phyloP scores from a whole-genome alignment of 1,139 yeast species.

The Sporopachydermia cereana region DNA sequence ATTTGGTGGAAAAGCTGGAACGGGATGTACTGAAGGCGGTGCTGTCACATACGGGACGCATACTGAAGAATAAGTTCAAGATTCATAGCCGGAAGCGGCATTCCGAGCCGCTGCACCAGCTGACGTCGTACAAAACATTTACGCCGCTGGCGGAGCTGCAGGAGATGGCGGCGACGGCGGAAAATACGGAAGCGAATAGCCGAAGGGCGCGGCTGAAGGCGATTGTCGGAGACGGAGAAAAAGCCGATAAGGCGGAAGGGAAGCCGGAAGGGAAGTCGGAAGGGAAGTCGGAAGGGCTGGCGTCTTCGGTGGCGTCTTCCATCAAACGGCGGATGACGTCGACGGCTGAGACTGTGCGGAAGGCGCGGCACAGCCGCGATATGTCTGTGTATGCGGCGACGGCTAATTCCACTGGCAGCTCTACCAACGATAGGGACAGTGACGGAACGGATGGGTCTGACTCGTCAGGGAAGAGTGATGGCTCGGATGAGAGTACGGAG shows the following conservation, averaged over 20 bases:
- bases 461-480: no score
- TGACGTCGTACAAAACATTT: conserved; percentile 14
- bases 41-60: conserved; percentile 65
- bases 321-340: not conserved
- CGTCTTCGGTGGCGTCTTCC: conserved; percentile 1
- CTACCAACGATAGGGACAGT: not conserved
- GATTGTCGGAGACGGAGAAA: not conserved
- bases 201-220: not conserved
- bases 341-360: not conserved
- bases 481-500: no score
- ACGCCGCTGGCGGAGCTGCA: conserved; percentile 6
- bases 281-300: not conserved
- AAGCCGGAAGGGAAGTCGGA: not conserved
- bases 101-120: conserved; percentile 34
- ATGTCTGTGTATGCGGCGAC: not conserved
- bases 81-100: conserved; percentile 23
- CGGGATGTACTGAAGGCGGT: conserved; percentile 60
- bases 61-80: conserved; percentile 66
- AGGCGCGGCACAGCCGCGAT: not conserved
- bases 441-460: no score
- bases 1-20: conserved; percentile 49
- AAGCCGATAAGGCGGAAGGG: not conserved
- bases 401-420: not conserved
- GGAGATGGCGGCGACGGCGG: conserved; percentile 1
- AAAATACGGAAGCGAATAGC: not conserved